Percentiles rank a stretch among this genome's conserved stretches.
These are phyloP conservation scores for Leishmania lainsoni DNA, from an alignment of 208 protist genomes.

Conservation along the genomic window DNA sequence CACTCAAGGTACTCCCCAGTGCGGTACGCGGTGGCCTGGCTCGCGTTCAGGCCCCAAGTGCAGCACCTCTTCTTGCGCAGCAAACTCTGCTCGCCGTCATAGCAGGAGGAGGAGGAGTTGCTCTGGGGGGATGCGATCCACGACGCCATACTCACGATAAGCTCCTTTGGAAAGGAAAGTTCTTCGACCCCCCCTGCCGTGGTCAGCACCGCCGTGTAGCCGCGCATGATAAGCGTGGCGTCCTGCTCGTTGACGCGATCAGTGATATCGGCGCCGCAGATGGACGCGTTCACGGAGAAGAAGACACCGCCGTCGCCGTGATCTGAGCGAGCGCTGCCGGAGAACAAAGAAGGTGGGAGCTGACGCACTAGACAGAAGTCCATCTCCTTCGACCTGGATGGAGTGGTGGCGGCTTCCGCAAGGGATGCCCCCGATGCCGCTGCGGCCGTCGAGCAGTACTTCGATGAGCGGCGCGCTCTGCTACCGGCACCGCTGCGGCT, in stretches of 20 bases:
- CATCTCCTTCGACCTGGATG: constrained; percentile 6
- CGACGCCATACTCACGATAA: constrained; percentile 44
- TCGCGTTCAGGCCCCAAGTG: constrained; percentile 21
- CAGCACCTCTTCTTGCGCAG: constrained; percentile 8
- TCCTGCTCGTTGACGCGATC: constrained; percentile 32
- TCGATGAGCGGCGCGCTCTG: background rate
- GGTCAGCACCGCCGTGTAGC: constrained; percentile 36
- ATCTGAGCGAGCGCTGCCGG: background rate
- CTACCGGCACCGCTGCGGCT: background rate
- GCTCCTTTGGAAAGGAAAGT: constrained; percentile 54
- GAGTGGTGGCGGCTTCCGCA: background rate
- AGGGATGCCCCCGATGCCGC: background rate
- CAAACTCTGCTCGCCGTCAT: constrained; percentile 4
- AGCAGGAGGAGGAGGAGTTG: background rate
- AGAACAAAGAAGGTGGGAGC: constrained; percentile 18
- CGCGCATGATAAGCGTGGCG: constrained; percentile 24
- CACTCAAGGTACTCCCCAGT: constrained; percentile 39
- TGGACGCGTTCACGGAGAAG: constrained; percentile 36
- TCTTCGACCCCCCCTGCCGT: constrained; percentile 30
- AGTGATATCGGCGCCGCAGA: constrained; percentile 52
- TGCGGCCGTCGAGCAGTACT: background rate
- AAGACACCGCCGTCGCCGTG: constrained; percentile 38
- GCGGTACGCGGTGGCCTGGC: constrained; percentile 27
- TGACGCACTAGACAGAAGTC: constrained; percentile 39
- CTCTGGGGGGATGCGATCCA: constrained; percentile 33